phyloP scores from a whole-genome alignment of 192 early-diverging fungal species.

The Backusella morwellensis region DNA sequence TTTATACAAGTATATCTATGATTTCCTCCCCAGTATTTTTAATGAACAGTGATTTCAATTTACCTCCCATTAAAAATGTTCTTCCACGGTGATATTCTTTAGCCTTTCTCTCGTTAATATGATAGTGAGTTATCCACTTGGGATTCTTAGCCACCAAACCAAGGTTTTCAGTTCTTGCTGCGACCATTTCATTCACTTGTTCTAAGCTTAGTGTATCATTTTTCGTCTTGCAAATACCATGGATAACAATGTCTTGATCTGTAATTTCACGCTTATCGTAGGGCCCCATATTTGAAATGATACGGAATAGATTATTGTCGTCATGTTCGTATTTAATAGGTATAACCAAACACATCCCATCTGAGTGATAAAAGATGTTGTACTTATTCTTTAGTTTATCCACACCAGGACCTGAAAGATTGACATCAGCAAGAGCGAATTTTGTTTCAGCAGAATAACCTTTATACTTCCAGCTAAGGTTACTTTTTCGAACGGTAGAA shows the following conservation, averaged over 20 bases:
- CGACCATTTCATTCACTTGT: neutral
- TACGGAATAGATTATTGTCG: neutral
- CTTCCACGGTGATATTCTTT: slow-evolving; percentile 22
- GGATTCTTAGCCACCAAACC: neutral
- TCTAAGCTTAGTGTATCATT: slow-evolving; percentile 6
- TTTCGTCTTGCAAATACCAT: neutral
- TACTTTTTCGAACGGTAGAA: slow-evolving; percentile 26
- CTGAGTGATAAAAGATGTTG: neutral
- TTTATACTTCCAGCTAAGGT: slow-evolving; percentile 15
- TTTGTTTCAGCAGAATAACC: slow-evolving; percentile 1
- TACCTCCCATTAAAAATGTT: slow-evolving; percentile 31
- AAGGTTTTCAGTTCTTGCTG: neutral
- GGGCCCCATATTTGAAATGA: neutral
- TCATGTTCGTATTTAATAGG: neutral
- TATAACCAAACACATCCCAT: neutral
- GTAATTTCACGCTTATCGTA: neutral
- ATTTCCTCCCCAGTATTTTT: neutral
- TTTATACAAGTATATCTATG: neutral
- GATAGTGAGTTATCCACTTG: slow-evolving; percentile 22
- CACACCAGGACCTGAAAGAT: slow-evolving; percentile 8
- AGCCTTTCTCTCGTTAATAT: slow-evolving; percentile 30
- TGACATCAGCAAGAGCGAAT: slow-evolving; percentile 24
- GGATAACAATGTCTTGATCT: neutral
- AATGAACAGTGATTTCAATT: neutral
- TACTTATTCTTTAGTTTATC: neutral